Base-by-base conservation (phyloP, 441 rosid species). In the Eutrema salsugineum region DNA sequence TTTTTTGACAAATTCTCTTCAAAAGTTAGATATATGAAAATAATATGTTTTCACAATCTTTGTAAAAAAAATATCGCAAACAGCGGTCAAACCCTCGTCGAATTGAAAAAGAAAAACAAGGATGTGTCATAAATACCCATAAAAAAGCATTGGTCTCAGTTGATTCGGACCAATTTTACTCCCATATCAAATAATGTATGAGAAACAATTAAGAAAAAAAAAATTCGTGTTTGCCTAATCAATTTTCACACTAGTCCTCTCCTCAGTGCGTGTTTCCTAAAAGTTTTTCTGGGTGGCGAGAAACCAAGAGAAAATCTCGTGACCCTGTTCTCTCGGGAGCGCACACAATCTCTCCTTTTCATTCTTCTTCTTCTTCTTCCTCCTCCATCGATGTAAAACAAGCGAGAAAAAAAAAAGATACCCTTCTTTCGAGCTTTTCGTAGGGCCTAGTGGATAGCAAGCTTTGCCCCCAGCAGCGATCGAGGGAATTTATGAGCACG, bases 401-500 rank as follows among this genome's bases (percentile, higher is more conserved):
- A 24, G 33, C 8, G 30, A n/a, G n/a, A n/a, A n/a, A 28, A 10
- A 49, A 11, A 6, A 5, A 15, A 57, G 27, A n/a, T 6, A 10
- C 48, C 47, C 16, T 22, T 43, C 68, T 46, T 68, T 64, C 11
- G 35, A 20, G 55, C 57, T 63, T n/a, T 20, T 55, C 51, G 82
- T 71, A 78, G 83, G 85, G 39, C 82, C 76, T 67, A 68, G 68
- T 67, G 44, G 77, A 66, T 79, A 36, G 61, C 65, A 70, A 50
- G 76, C 5, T 47, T 32, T 81, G 87, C 77, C 79, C 71, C 6
- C 64, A 68, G 65, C 85, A 72, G 51, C 60, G 77, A 46, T 78
- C 81, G 79, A 63, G 73, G 46, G 68, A 69, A 70, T 91, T 94
- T 86, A 91, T 82, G 90, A 89, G 87, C 94, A 81, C 96, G 85